These are phyloP conservation scores for Globisporangium irregulare DNA, from an alignment of 352 stramenopile genomes.

Conservation along the genomic window DNA sequence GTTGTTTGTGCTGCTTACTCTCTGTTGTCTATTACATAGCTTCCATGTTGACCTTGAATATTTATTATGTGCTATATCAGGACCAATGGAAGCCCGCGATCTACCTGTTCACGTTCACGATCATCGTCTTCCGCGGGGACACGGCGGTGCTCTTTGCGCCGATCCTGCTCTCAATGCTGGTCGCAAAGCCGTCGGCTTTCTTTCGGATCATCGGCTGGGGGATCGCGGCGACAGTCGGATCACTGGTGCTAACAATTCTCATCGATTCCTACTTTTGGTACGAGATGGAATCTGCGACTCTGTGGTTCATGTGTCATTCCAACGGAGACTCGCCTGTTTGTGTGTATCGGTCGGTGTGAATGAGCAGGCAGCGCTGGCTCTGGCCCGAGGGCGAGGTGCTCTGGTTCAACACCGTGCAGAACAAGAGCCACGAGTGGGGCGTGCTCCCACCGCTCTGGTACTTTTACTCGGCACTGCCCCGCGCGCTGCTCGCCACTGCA, in stretches of 20 bases:
- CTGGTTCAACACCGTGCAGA: conserved; percentile 96
- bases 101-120: conserved; percentile 89
- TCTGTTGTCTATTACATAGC: not conserved
- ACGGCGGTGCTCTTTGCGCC: conserved; percentile 95
- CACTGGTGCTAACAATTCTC: conserved; percentile 81
- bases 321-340: not conserved
- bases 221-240: conserved; percentile 58
- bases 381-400: conserved; percentile 99
- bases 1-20: conserved; percentile 14
- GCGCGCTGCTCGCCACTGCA: conserved; percentile 76
- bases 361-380: conserved; percentile 72
- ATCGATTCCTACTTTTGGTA: conserved; percentile 95
- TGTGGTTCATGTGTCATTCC: not conserved
- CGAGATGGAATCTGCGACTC: not conserved
- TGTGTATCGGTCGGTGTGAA: not conserved
- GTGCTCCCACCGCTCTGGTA: conserved; percentile 96
- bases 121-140: conserved; percentile 97
- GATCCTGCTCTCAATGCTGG: conserved; percentile 89
- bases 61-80: conserved; percentile 11
- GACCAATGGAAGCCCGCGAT: conserved; percentile 50
- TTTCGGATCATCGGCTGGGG: conserved; percentile 81
- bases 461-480: conserved; percentile 92
- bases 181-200: conserved; percentile 65
- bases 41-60: not conserved
- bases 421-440: conserved; percentile 97